phyloP scores from a whole-genome alignment of 2,329 filamentous ascomycete genomes.

The Davidsoniella eucalypti region DNA sequence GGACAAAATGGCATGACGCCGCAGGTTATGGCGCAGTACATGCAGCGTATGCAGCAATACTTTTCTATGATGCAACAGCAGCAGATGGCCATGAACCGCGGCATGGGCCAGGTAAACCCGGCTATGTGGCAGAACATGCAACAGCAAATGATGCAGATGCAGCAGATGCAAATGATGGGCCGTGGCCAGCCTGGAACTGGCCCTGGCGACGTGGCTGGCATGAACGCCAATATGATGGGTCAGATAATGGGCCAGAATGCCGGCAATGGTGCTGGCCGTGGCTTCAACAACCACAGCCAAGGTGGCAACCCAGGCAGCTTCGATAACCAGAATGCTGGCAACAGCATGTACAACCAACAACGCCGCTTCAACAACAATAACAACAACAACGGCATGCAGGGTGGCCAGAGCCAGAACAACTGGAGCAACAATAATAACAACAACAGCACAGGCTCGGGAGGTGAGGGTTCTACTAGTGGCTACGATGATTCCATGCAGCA shows the following conservation, averaged over 20 bases:
- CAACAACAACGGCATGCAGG: conserved; percentile 15
- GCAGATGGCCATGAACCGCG: conserved; percentile 52
- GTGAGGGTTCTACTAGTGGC: conserved; percentile 17
- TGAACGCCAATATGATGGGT: conserved; percentile 35
- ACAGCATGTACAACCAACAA: conserved; percentile 11
- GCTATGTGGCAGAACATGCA: conserved; percentile 66
- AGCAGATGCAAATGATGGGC: conserved; percentile 43
- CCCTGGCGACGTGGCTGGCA: conserved; percentile 15
- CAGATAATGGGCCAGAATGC: conserved; percentile 32
- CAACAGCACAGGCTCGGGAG: conserved; percentile 2
- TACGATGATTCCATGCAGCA: conserved; percentile 18
- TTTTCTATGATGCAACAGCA: conserved; percentile 90
- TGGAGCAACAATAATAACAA: conserved; percentile 16
- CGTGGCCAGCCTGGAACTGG: neutral
- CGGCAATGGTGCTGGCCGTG: conserved; percentile 25
- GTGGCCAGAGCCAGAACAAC: neutral
- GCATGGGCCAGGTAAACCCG: conserved; percentile 31
- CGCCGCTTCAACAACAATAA: conserved; percentile 13
- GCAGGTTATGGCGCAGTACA: conserved; percentile 96
- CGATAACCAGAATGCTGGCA: conserved; percentile 6
- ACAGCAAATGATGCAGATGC: conserved; percentile 62
- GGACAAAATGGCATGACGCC: conserved; percentile 61
- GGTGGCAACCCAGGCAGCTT: conserved; percentile 14
- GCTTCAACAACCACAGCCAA: conserved; percentile 23
- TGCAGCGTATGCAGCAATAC: conserved; percentile 96